These are phyloP conservation scores for Viola pubescens DNA, from an alignment of 441 rosid species.

Conservation along the genomic window DNA sequence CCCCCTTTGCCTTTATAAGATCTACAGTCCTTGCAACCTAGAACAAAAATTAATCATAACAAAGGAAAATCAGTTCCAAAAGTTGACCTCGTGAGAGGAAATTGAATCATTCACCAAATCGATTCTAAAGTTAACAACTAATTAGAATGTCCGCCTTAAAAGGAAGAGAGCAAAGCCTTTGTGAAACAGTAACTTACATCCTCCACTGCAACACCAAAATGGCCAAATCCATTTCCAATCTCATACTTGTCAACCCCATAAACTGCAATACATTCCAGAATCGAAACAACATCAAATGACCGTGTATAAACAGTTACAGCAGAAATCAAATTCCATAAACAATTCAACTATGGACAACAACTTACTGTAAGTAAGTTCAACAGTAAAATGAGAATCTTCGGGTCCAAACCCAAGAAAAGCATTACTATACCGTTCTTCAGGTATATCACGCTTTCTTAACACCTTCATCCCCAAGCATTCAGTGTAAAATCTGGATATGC, in stretches of 20 bases:
- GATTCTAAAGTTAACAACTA: not conserved
- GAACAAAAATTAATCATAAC: not conserved
- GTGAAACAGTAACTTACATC: constrained; percentile 48
- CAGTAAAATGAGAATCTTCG: constrained; percentile 50
- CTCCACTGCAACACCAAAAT: constrained; percentile 70
- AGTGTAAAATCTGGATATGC: constrained; percentile 42
- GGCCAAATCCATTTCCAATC: constrained; percentile 75
- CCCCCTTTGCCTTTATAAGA: constrained; percentile 59
- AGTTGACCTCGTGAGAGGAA: not conserved
- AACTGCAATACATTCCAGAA: constrained; percentile 33
- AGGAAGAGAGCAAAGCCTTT: not conserved
- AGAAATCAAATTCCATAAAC: not conserved
- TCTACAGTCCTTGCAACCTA: constrained; percentile 49
- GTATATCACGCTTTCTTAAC: constrained; percentile 52
- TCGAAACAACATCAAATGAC: no score
- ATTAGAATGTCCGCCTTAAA: not conserved
- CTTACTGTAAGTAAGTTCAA: constrained; percentile 56
- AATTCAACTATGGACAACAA: not conserved
- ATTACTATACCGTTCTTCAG: constrained; percentile 53
- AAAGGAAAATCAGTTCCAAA: not conserved
- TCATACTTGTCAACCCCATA: constrained; percentile 84
- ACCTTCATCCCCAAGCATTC: constrained; percentile 65
- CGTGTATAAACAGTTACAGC: not conserved
- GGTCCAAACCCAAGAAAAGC: constrained; percentile 70
- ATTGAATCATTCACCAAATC: not conserved